These are phyloP conservation scores for Endogone sp. DNA, from an alignment of 192 early-diverging fungal species.

Conservation along the genomic window DNA sequence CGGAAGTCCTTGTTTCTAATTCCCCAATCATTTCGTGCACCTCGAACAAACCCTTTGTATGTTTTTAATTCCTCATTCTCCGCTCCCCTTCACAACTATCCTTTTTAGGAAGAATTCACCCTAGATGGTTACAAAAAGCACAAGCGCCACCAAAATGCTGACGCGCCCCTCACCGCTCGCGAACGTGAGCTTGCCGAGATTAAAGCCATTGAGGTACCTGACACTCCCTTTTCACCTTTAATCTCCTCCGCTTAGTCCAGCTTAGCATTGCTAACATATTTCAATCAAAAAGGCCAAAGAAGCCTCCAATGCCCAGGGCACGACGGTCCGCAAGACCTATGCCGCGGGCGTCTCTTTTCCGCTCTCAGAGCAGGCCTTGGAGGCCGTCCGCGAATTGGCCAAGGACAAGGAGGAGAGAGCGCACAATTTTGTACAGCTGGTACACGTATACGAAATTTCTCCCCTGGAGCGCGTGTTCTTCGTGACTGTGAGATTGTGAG, in stretches of 20 bases:
- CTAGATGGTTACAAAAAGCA: conserved; percentile 63
- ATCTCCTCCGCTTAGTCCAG: conserved; percentile 6
- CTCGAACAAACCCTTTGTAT: too few species aligned
- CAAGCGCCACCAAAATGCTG: conserved; percentile 53
- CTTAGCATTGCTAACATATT: not conserved
- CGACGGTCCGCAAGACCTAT: conserved; percentile 57
- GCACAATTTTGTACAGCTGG: conserved; percentile 62
- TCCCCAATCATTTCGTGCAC: too few species aligned
- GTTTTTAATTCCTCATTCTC: too few species aligned
- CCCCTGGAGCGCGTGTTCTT: conserved; percentile 7
- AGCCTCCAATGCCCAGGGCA: conserved; percentile 47
- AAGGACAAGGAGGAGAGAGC: conserved; percentile 29
- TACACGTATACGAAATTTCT: conserved; percentile 15
- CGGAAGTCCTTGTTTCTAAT: too few species aligned
- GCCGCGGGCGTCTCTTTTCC: conserved; percentile 63
- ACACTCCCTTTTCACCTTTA: not conserved
- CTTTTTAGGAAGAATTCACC: conserved; percentile 63
- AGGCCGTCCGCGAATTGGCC: conserved; percentile 54
- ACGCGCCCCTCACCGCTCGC: conserved; percentile 80
- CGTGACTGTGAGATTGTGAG: too few species aligned
- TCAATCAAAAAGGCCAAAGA: conserved; percentile 44
- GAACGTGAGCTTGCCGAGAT: conserved; percentile 75
- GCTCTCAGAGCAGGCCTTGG: conserved; percentile 50
- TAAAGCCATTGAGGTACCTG: conserved; percentile 49
- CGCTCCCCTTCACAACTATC: not conserved